A percentile compares a stretch with the other conserved stretches of the same genome.
These are phyloP conservation scores for Solanum pinnatisectum DNA, from an alignment of 257 asterid species.

Conservation along the genomic window DNA sequence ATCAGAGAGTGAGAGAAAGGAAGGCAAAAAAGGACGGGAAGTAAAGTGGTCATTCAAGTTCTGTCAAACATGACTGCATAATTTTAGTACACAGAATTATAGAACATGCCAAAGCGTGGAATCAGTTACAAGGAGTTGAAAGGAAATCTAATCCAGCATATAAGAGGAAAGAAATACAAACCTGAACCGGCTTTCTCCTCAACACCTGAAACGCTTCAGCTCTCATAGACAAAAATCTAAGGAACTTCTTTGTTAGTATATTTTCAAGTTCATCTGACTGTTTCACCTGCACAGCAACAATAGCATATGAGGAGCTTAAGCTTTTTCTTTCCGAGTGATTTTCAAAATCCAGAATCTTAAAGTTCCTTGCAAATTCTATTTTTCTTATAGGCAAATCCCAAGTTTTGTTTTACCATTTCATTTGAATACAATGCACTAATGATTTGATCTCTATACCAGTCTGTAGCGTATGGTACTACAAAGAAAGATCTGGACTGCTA, in stretches of 20 bases:
- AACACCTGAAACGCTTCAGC: slow-evolving; percentile 98
- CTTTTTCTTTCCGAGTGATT: neutral
- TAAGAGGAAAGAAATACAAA: slow-evolving; percentile 11
- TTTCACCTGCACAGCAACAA: slow-evolving; percentile 56
- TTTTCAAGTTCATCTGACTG: slow-evolving; percentile 98
- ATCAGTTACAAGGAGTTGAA: neutral
- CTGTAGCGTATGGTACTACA: neutral
- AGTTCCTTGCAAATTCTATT: neutral
- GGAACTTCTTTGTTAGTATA: slow-evolving; percentile 88
- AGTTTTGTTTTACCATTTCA: neutral
- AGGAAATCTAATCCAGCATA: neutral
- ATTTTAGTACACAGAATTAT: neutral
- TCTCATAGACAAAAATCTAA: slow-evolving; percentile 94
- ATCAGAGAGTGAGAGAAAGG: neutral
- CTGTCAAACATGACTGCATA: neutral
- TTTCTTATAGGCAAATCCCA: neutral
- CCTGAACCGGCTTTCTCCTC: slow-evolving; percentile 98
- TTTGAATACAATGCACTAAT: neutral
- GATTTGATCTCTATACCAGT: neutral
- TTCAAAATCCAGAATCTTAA: neutral
- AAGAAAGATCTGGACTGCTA: neutral
- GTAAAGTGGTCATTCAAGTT: neutral
- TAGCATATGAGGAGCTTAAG: neutral
- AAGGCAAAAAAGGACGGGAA: neutral
- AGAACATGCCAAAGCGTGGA: neutral